Base-by-base conservation (phyloP, 331 rosid genomes). In the Telfairia occidentalis region DNA sequence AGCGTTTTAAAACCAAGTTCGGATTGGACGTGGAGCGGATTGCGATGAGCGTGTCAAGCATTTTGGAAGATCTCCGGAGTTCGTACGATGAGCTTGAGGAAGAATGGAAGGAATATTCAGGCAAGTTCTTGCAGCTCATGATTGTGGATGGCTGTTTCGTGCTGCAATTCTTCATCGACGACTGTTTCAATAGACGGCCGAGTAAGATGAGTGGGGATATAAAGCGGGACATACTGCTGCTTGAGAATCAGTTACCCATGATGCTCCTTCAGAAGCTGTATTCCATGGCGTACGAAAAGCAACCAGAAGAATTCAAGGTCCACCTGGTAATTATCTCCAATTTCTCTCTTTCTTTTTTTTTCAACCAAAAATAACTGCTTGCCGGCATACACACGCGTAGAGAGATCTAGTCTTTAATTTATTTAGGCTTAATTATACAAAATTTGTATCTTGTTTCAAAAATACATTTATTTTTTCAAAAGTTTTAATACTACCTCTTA, bases 231-330 rank as follows among this genome's bases (percentile, higher is more conserved):
- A 67, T 67, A 54, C 13, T 67, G 35, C 12, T 67, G 35, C 73
- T 67, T 24, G 73, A 67, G 9, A 67, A 67, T 42, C 73, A 67
- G 73, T 18, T 67, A 7, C 73, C 73, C 1, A 7, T 63, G 46
- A 0, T 7, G 16, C 71, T 63, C n/a, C 48, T 63, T 2, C 0
- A 34, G 2, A 1, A 5, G 13, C 12, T 61, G 23, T 34, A 13
- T 61, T 61, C 42, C 15, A n/a, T 52, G 4, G 24, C 57, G n/a
- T n/a, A n/a, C n/a, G n/a, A n/a, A n/a, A n/a, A n/a, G n/a, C n/a
- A n/a, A n/a, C n/a, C n/a, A n/a, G n/a, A n/a, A n/a, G n/a, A n/a
- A n/a, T n/a, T n/a, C n/a, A n/a, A n/a, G n/a, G n/a, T n/a, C n/a
- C n/a, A n/a, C n/a, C n/a, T n/a, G n/a, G n/a, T n/a, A n/a, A n/a